Evolutionary conservation across 441 rosid genomes (phyloP).

Genomic region (Viola pubescens): DNA sequence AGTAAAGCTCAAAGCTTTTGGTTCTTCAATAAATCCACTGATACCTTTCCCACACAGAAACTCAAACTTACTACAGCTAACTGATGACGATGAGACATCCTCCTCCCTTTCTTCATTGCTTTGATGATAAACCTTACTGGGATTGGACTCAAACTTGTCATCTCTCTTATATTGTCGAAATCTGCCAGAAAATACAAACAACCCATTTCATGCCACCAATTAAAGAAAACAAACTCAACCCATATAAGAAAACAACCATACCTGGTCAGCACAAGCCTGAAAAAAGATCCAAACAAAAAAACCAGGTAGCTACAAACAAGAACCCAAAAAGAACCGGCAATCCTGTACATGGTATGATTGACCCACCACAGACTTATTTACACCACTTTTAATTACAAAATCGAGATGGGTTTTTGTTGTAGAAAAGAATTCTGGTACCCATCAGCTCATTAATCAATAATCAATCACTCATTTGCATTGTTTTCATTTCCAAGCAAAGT

Average conservation of each 20-base stretch:
- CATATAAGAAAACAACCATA: not conserved
- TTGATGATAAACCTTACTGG: constrained; percentile 2
- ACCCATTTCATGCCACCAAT: constrained; percentile 2
- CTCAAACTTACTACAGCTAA: constrained; percentile 32
- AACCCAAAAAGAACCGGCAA: constrained; percentile 32
- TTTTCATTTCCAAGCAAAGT: constrained; percentile 26
- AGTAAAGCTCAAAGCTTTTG: constrained; percentile 26
- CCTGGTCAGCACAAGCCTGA: constrained; percentile 31
- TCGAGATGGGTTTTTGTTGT: constrained; percentile 21
- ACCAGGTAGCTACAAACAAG: constrained; percentile 36
- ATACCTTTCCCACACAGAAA: constrained; percentile 28
- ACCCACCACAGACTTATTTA: constrained; percentile 23
- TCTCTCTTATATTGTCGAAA: constrained; percentile 5
- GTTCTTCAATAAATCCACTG: constrained; percentile 44
- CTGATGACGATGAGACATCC: constrained; percentile 8
- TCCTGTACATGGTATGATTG: constrained; percentile 27
- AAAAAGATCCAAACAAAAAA: constrained; percentile 25
- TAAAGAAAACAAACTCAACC: not conserved
- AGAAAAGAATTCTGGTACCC: constrained; percentile 24
- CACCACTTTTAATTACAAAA: constrained; percentile 17
- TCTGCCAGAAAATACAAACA: constrained; percentile 15
- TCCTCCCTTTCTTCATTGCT: constrained; percentile 16
- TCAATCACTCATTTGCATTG: constrained; percentile 6
- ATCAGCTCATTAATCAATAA: constrained; percentile 14
- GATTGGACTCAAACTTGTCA: constrained; percentile 22